Evolutionary conservation across 495 filamentous ascomycete species (phyloP), one percentile per base, ranked within the genome.

Genomic region (Talaromyces borbonicus): DNA sequence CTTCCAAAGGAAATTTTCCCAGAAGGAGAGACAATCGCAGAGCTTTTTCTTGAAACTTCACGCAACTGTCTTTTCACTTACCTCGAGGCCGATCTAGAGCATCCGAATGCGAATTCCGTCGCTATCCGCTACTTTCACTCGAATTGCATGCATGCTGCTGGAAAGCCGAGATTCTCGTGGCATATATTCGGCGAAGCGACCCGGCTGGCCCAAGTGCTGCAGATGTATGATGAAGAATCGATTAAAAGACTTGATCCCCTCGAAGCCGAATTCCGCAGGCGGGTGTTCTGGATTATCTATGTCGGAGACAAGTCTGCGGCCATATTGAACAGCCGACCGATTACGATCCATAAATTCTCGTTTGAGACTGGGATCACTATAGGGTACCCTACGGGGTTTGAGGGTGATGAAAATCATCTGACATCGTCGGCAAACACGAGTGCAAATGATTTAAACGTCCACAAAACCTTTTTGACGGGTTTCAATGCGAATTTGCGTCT

Each of bases 251-350:
- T 60, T 8, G 42, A 37, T 22, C 47, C 49, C 0, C 48, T 60
- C 6, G 59, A 60, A 43, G 48, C 50, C 9, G 55, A 62, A 32
- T 53, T 60, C 12, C 54, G 58, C 15, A 44, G 57, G 23, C 50
- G 57, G 3, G 52, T 49, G 14, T 62, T 62, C 46, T 62, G 59
- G 59, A 55, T 62, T 27, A 35, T 55, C 19, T 62, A 56, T 29
- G 52, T 56, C 15, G 57, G 55, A 7, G 59, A 62, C 40, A 58
- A 60, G 32, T 62, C 57, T n/a, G 57, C 59, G 8, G 55, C 52
- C 9, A 58, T 58, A 8, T 33, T 60, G 18, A 57, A 54, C 16
- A 56, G 56, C 29, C 57, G 55, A 1, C 59, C 58, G 8, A 58
- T 58, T 22, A 60, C 57, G 3, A 52, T 62, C 8, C 57, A 58